Evolutionary conservation across 2,329 filamentous ascomycete genomes (phyloP), one percentile per base, ranked within the genome.

Genomic region (Claviceps monticola): DNA sequence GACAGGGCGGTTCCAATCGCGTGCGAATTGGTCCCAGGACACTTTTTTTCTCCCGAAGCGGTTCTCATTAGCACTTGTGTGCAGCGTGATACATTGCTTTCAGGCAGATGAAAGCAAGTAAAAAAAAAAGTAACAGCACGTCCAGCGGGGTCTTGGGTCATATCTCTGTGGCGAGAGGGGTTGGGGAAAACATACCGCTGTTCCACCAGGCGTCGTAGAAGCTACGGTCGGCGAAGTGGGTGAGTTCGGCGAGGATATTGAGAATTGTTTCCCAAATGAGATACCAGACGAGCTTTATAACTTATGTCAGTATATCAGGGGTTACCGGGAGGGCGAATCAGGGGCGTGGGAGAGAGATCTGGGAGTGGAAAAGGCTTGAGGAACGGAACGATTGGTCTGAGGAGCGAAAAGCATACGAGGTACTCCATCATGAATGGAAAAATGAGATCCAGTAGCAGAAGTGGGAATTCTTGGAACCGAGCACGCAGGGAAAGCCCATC

Each of bases 391-490:
- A 16, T 29, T 1, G 34, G n/a, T 1, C 8, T 2, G n/a, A 9
- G 45, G 16, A 2, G 3, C n/a, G 23, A 8, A 26, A 45, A 11
- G 23, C 66, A 56, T 56, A 74, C 71, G 50, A 90, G 67, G 55
- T 88, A 88, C 62, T 90, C 85, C 67, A 88, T 80, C 68, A 90
- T 79, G 55, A 91, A 83, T 0, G 86, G 86, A 55, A 90, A 88
- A 8, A 88, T 73, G 54, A 91, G 74, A 59, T 90, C 85, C 54
- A 74, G 76, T n/a, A 88, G 68, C 51, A 90, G 76, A 76, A 82
- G 86, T 0, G 86, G 86, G 54, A 89, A 88, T 53, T 82, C 77
- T 53, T 68, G 69, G 60, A 87, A 78, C 46, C 86, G 75, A 54
- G 79, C 71, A 3, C 70, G 64, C 6, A 86, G 68, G 0, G 81